Base-by-base conservation (phyloP, 2,329 filamentous ascomycete genomes). In the Neofusicoccum sp. region DNA sequence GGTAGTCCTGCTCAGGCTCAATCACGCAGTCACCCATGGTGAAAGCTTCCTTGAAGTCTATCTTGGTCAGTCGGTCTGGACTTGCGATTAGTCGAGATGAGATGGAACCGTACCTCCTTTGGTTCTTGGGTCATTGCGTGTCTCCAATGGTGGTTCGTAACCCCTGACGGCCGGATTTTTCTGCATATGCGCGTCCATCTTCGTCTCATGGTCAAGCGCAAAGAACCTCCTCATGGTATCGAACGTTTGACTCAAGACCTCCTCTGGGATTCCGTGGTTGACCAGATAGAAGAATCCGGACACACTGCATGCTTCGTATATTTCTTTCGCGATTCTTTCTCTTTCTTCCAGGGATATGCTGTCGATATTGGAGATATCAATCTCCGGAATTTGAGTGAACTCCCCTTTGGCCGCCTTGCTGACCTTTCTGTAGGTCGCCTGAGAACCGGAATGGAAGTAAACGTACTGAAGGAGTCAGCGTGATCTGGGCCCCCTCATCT, bases 21-120 rank as follows among this genome's bases (percentile, higher is more conserved):
- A 70, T 65, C 20, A 69, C 68, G 58, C 72, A 74, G 62, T 76
- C 73, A 30, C 75, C 75, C 66, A 75, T 73, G 4, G 70, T 73
- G 53, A 74, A 75, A 1, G 74, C 73, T 63, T 76, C 74, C 51
- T 65, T 64, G 54, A 62, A 60, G 40, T 66, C 64, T 73, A 69
- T 24, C 16, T 16, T 51, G 14, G 16, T 49, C 30, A 34, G 36
- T 16, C n/a, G 3, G n/a, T 40, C 38, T 40, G 4, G 20, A 14
- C 38, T 28, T n/a, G 34, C n/a, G 34, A 38, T 12, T 11, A 31
- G 9, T 60, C 34, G 14, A 40, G 20, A 3, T 7, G 12, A 4
- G 11, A 16, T n/a, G 12, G 3, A 14, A 9, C 8, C 8, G 4
- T 45, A 58, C 41, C 54, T 58, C 54, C 54, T 48, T 58, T 58